Conservation (phyloP, 345 rosid species). For the Erysimum cheiranthoides region DNA sequence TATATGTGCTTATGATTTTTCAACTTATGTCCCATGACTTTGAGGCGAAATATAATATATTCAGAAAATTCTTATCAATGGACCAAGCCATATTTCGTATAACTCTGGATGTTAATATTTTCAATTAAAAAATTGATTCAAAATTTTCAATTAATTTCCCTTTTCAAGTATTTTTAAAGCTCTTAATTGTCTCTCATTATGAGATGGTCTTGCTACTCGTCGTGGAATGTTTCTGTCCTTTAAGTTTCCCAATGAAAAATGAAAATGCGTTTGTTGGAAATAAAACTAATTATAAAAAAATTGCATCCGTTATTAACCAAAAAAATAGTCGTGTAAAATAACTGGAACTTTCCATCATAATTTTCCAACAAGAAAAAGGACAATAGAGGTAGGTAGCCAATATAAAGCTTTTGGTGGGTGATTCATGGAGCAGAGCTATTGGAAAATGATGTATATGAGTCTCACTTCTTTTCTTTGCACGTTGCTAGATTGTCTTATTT, state of each 20-base stretch:
- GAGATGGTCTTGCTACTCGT: not conserved
- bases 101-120: not conserved
- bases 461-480: conserved; percentile 3
- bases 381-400: conserved; percentile 42
- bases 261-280: not conserved
- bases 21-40: conserved; percentile 16
- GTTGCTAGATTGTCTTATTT: conserved; percentile 20
- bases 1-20: conserved; percentile 20
- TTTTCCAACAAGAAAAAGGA: conserved; percentile 39
- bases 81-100: not conserved
- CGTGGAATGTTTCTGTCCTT: not conserved
- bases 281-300: not conserved
- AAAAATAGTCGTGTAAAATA: not conserved
- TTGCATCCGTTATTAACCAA: not conserved
- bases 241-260: not conserved
- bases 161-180: not conserved
- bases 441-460: conserved; percentile 28
- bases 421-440: conserved; percentile 28
- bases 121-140: not conserved
- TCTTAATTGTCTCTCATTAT: not conserved
- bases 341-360: conserved; percentile 35
- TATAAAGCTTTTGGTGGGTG: conserved; percentile 33
- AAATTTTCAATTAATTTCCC: not conserved
- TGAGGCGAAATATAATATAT: conserved; percentile 1
- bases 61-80: conserved; percentile 8